phyloP scores from a whole-genome alignment of 2,329 filamentous ascomycete genomes.

The Colletotrichum sp. region DNA sequence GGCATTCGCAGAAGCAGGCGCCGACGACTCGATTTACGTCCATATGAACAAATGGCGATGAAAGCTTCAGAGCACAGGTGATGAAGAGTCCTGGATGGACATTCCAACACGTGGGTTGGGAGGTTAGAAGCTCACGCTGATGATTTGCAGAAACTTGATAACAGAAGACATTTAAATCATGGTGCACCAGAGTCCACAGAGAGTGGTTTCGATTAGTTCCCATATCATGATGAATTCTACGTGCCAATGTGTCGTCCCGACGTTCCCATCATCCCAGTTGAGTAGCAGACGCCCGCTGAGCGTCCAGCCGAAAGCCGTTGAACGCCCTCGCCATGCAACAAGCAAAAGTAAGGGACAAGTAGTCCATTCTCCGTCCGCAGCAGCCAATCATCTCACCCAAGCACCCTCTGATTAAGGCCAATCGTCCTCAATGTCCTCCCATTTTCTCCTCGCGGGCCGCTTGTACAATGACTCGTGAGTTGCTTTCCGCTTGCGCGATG shows the following conservation, averaged over 20 bases:
- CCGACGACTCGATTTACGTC: too few relatives aligned
- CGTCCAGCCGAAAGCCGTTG: background rate
- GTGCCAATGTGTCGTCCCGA: background rate
- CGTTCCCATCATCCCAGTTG: background rate
- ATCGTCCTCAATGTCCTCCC: background rate
- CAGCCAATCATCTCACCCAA: background rate
- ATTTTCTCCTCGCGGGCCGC: background rate
- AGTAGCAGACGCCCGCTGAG: background rate
- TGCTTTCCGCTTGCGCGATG: background rate
- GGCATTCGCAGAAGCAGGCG: background rate
- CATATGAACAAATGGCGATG: too few relatives aligned
- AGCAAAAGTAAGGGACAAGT: background rate
- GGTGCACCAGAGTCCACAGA: background rate
- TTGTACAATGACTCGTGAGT: background rate
- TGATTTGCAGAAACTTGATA: too few relatives aligned
- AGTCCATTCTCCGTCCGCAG: background rate
- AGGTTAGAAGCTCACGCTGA: too few relatives aligned
- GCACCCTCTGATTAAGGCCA: background rate
- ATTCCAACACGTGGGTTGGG: too few relatives aligned
- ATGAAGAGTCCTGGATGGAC: too few relatives aligned
- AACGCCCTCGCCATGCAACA: conserved; percentile 19
- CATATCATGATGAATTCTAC: background rate
- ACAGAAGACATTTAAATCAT: too few relatives aligned
- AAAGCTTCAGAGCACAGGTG: too few relatives aligned
- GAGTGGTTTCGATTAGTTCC: background rate